Conservation (phyloP, 192 early-diverging fungal species). For the Kappamyces sp. region DNA sequence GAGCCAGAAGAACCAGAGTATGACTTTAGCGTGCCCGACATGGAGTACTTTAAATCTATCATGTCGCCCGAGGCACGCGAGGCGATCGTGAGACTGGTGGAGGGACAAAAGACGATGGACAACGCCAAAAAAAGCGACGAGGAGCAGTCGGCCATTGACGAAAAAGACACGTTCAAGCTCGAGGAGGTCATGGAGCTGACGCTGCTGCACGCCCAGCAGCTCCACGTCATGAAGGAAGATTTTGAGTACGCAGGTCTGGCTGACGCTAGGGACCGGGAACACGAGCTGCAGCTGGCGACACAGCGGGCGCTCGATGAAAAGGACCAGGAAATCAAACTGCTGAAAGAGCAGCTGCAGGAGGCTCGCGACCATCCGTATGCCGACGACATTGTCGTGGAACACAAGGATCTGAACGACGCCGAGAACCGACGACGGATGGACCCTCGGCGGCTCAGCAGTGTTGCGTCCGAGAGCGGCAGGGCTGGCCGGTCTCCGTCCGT, state of each 20-base stretch:
- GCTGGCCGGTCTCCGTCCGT: too few species aligned
- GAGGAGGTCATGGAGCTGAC: slow-evolving; percentile 60
- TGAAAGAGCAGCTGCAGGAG: not conserved
- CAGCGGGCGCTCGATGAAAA: slow-evolving; percentile 1
- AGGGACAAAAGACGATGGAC: not conserved
- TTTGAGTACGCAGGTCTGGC: slow-evolving; percentile 32
- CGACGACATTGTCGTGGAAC: too few species aligned
- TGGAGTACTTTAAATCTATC: not conserved
- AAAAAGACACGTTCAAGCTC: slow-evolving; percentile 32
- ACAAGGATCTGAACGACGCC: too few species aligned
- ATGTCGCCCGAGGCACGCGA: not conserved
- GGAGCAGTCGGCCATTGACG: slow-evolving; percentile 3
- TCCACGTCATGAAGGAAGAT: slow-evolving; percentile 49
- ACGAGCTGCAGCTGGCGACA: slow-evolving; percentile 1
- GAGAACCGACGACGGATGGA: too few species aligned
- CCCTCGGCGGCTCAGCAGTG: too few species aligned
- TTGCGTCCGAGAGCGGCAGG: too few species aligned
- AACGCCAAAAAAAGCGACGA: not conserved
- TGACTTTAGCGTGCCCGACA: too few species aligned
- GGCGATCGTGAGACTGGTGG: too few species aligned
- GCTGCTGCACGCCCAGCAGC: slow-evolving; percentile 53
- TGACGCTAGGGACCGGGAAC: slow-evolving; percentile 10
- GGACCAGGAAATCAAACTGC: not conserved
- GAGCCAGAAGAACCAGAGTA: too few species aligned
- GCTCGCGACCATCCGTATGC: not conserved